Base-by-base conservation (phyloP, 1,139 yeast species). In the Saccharomyces hybrid region DNA sequence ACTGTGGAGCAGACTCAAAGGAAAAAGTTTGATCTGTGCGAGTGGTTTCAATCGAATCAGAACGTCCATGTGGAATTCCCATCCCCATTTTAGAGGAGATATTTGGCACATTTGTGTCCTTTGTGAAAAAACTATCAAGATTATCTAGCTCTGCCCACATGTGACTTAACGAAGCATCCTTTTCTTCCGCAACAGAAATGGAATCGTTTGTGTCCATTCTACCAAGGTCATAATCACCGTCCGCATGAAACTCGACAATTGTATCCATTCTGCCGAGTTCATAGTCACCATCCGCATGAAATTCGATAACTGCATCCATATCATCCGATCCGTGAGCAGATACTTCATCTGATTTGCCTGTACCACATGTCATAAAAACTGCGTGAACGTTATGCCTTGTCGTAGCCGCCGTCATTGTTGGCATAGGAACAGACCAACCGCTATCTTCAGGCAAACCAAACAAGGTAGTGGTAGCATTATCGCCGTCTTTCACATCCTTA, bases 401-500 rank as follows among this genome's bases (percentile, higher is more conserved):
- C 11, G 86, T 81, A 0, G 95, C 85, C 0, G 97, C 89, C 0
- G 95, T 85, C 38, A 88, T 82, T 0, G 91, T 88, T 0, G 98
- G 96, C 93, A 88, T 86, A 1, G 98, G 96, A 50, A 95, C 84
- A 0, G 97, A 85, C 99, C 99, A 95, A 0, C 99, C 99, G 66
- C 85, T 84, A n/a, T 88, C 96, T 57, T 90, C 96, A 0, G 99
- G 99, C 25, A 91, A 84, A 14, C 99, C 99, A 74, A 90, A 95
- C 54, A 93, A 74, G 0, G 97, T 89, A 0, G 95, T 93, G 1
- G 95, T 85, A 61, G 82, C 83, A 61, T 88, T 96, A 64, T 85
- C 87, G 61, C 88, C 95, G 59, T 86, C 88, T 62, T 85, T 81
- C 64, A 86, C 76, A 2, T 88, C 81, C 16, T 85, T 76, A 61